phyloP scores from a whole-genome alignment of 1,284 basidiomycete genomes.

The Melampsora americana region DNA sequence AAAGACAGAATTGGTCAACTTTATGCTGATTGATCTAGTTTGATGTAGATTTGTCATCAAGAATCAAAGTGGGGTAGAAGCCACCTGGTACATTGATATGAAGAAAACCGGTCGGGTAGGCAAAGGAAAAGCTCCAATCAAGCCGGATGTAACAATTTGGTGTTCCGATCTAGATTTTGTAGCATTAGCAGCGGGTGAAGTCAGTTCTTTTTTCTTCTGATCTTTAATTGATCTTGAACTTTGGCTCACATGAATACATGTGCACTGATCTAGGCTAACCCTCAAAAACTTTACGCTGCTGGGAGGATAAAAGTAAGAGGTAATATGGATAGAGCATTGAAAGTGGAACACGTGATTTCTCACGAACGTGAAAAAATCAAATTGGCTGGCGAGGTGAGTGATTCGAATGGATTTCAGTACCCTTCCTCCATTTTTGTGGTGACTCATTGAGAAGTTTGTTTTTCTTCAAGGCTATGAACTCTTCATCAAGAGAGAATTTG shows the following conservation, averaged over 20 bases:
- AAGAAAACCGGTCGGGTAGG: constrained; percentile 40
- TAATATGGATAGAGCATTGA: constrained; percentile 41
- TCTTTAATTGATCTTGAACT: neutral
- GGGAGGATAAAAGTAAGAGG: constrained; percentile 36
- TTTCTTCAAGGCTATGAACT: neutral
- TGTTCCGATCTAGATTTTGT: constrained; percentile 41
- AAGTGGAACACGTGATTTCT: constrained; percentile 40
- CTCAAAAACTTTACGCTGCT: constrained; percentile 44
- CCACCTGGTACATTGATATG: constrained; percentile 39
- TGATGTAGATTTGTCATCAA: constrained; percentile 37
- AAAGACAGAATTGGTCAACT: neutral
- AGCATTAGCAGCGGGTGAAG: constrained; percentile 38
- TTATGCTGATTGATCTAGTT: neutral
- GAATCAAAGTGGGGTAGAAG: constrained; percentile 37
- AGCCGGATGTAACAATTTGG: constrained; percentile 42
- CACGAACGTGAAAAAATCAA: constrained; percentile 39
- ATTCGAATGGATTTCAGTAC: neutral
- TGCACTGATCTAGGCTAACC: constrained; percentile 20
- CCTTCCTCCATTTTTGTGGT: neutral
- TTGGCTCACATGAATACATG: neutral
- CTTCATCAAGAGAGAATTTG: neutral
- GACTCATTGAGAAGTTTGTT: neutral
- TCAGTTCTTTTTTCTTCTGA: constrained; percentile 1
- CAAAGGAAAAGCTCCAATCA: constrained; percentile 38
- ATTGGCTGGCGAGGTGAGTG: constrained; percentile 31